These are phyloP conservation scores for Eimeria maxima DNA, from an alignment of 169 alveolate genomes.

Conservation along the genomic window DNA sequence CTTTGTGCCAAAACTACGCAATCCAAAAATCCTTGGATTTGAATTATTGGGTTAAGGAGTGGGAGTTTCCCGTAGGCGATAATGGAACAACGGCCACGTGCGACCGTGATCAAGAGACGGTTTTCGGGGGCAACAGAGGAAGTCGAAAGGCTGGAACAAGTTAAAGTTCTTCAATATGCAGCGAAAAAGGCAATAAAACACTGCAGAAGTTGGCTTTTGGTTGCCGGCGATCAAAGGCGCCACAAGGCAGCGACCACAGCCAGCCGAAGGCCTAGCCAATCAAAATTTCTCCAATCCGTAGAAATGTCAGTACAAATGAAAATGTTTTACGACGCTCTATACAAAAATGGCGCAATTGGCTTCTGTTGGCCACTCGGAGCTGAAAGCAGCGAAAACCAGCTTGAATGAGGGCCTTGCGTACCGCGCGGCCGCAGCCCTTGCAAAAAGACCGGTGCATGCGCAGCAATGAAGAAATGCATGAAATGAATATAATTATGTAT, in stretches of 20 bases:
- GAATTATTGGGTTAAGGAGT: not conserved
- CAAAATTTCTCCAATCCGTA: not conserved
- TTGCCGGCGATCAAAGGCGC: conserved; percentile 20
- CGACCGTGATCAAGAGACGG: not conserved
- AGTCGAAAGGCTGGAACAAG: not conserved
- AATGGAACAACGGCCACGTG: not conserved
- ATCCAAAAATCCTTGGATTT: not conserved
- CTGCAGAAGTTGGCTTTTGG: not conserved
- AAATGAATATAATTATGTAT: not conserved
- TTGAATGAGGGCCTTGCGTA: conserved; percentile 8
- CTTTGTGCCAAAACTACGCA: not conserved
- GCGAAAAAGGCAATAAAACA: not conserved
- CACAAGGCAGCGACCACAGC: conserved; percentile 51
- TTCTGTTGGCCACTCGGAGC: not conserved
- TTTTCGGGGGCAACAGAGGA: not conserved
- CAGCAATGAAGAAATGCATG: not conserved
- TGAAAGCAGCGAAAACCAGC: conserved; percentile 26
- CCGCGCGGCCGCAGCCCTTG: conserved; percentile 78
- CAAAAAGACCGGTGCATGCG: conserved; percentile 29
- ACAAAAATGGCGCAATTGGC: conserved; percentile 18
- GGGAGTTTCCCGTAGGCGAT: not conserved
- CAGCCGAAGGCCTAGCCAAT: conserved; percentile 1
- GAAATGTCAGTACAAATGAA: conserved; percentile 1
- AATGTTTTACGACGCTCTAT: not conserved
- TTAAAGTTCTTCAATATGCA: not conserved